Base-by-base conservation (phyloP, 768 basidiomycete species). In the Cystobasidium ongulense region DNA sequence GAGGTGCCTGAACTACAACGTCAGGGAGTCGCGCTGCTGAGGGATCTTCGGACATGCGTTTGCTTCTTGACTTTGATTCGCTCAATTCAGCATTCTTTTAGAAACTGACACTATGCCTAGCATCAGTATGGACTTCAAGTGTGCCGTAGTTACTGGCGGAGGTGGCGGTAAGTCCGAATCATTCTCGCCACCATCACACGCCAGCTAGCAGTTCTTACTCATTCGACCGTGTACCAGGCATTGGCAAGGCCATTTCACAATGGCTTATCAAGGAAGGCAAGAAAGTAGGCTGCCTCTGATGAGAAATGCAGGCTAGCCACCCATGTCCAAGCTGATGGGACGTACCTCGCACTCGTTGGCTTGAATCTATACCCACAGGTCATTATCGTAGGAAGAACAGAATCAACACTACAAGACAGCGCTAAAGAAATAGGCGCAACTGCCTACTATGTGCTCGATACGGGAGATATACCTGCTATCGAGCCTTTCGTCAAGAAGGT, bases 191-290 rank as follows among this genome's bases (percentile, higher is more conserved):
- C 39, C 11, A 50, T 8, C 3, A 36, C 17, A 27, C 31, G 13
- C 4, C 11, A 64, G 25, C 25, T 15, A 7, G 33, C 25, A 17
- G 31, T 21, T 31, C 39, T 23, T 8, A 31, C 41, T 18, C 46
- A 5, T 36, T 29, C 13, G 18, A 23, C 11, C 23, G 11, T 31
- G 41, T 15, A 8, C 65, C 31, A 67, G 65, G 65, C 29, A 67
- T 67, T 29, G 65, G 41, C 2, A 67, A 67, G 43, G 65, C 39
- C 21, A 39, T 67, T 31, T 41, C 65, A 15, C 15, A 67, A 25
- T 67, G 65, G 65, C 29, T 52, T 5, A 67, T 67, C 65, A 8
- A 43, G 5, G 17, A 67, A 23, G 65, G 65, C 65, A 67, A 67
- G 65, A 52, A 67, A n/a, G 65, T 67, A 36, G 8, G 23, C 27